These are phyloP conservation scores for Alternaria incomplexa DNA, from an alignment of 2,329 filamentous ascomycete genomes.

Conservation along the genomic window DNA sequence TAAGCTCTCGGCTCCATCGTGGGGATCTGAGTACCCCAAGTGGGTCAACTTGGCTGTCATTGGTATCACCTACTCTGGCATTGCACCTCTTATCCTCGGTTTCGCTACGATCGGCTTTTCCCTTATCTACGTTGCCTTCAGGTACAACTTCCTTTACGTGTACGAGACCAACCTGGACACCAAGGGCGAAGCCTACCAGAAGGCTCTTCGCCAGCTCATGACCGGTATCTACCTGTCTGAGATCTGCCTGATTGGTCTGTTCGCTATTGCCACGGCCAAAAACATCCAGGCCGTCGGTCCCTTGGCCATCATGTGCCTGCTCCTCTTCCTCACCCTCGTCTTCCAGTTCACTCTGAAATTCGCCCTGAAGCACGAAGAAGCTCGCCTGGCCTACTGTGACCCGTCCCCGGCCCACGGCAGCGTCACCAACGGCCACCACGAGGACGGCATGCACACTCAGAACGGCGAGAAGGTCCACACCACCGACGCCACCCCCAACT, in stretches of 20 bases:
- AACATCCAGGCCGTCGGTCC: conserved; percentile 47
- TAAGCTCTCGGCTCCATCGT: conserved; percentile 51
- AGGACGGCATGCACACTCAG: conserved; percentile 25
- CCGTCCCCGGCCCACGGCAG: conserved; percentile 23
- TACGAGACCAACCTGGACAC: conserved; percentile 56
- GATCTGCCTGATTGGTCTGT: conserved; percentile 56
- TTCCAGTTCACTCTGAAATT: conserved; percentile 48
- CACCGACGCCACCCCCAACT: neutral
- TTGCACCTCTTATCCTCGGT: conserved; percentile 56
- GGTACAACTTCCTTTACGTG: conserved; percentile 58
- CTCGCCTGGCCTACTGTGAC: conserved; percentile 39
- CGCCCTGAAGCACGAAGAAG: conserved; percentile 40
- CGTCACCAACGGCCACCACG: conserved; percentile 22
- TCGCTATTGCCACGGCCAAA: conserved; percentile 50
- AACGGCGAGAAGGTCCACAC: conserved; percentile 15
- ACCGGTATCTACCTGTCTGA: conserved; percentile 57
- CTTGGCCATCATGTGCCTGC: conserved; percentile 51
- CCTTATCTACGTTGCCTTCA: conserved; percentile 56
- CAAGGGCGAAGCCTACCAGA: conserved; percentile 54
- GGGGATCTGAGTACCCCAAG: conserved; percentile 56
- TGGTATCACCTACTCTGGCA: conserved; percentile 56
- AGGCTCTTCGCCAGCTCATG: conserved; percentile 55
- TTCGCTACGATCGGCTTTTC: conserved; percentile 54
- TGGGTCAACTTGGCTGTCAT: conserved; percentile 54
- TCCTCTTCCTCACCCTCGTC: conserved; percentile 49